phyloP scores from a whole-genome alignment of 306 rosid genomes.

The Lablab purpureus region DNA sequence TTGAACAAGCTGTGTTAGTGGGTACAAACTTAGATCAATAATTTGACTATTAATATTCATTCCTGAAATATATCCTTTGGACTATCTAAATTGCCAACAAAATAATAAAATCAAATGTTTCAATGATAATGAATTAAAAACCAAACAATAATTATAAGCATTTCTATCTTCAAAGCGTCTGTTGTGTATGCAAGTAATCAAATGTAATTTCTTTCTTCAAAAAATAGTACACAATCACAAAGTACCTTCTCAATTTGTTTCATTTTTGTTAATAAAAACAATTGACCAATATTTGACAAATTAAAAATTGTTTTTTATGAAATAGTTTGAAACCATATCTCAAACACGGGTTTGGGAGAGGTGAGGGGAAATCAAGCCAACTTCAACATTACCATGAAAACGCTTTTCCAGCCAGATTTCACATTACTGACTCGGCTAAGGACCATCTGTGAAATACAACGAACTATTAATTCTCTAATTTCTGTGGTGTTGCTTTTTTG shows the following conservation, averaged over 20 bases:
- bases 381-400: conserved; percentile 78
- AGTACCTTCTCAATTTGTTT: conserved; percentile 1
- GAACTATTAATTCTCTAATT: conserved; percentile 92
- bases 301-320: conserved; percentile 34
- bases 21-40: conserved; percentile 8
- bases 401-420: conserved; percentile 99
- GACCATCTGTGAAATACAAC: conserved; percentile 99
- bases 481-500: conserved; percentile 89
- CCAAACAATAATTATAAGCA: neutral
- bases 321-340: conserved; percentile 31
- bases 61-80: conserved; percentile 11
- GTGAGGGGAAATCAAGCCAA: neutral
- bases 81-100: conserved; percentile 31
- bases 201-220: neutral
- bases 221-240: conserved; percentile 30
- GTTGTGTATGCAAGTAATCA: neutral
- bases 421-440: conserved; percentile 96
- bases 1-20: conserved; percentile 24
- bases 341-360: neutral
- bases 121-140: conserved; percentile 9
- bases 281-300: conserved; percentile 29
- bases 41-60: conserved; percentile 2
- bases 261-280: conserved; percentile 16
- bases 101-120: conserved; percentile 9
- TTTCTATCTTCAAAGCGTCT: neutral